Base-by-base conservation (phyloP, 2,329 filamentous ascomycete genomes). In the Aspergillus ruber region DNA sequence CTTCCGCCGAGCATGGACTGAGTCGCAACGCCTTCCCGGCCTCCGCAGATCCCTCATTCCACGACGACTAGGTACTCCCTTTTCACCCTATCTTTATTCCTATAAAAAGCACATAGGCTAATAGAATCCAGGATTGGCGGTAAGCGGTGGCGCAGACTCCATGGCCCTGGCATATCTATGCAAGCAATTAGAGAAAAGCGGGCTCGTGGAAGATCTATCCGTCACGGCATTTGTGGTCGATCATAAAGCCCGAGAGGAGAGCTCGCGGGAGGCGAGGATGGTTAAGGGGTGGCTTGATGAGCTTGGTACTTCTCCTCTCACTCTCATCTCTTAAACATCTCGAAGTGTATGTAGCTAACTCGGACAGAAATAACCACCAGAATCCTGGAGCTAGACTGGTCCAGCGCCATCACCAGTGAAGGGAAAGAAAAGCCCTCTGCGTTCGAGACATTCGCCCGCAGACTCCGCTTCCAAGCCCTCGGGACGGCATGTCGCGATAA, bases 111-210 rank as follows among this genome's bases (percentile, higher is more conserved):
- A 10, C 9, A 29, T 50, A 9, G n/a, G 29, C 38, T 42, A 49
- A 50, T 40, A 21, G 43, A 42, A n/a, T 41, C 17, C 52, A 88
- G 85, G 79, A 46, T 73, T 97, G 50, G 93, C 90, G 13, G 75
- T 97, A 51, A 96, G 90, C 62, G 93, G 93, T 20, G 93, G 93
- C 6, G 87, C 93, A 35, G 93, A 98, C 68, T 97, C 91, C n/a
- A 98, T 97, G 90, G 91, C 91, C 23, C 75, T 98, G 50, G 89
- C 90, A 47, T 83, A 76, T 50, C 77, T 97, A 32, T 88, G 86
- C 63, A 77, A 75, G 43, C 67, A 73, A 41, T 53, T 70, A 50
- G 61, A 67, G 58, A 78, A 47, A 27, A 50, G 56, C 5, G 54
- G 48, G 20, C 47, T 56, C 13, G 44, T 55, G 33, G 55, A 54